A percentile compares a stretch with the other conserved stretches of the same genome.
Evolutionary conservation across 73 alveolate species (phyloP).

Genomic region (Paramecium octaurelia): DNA sequence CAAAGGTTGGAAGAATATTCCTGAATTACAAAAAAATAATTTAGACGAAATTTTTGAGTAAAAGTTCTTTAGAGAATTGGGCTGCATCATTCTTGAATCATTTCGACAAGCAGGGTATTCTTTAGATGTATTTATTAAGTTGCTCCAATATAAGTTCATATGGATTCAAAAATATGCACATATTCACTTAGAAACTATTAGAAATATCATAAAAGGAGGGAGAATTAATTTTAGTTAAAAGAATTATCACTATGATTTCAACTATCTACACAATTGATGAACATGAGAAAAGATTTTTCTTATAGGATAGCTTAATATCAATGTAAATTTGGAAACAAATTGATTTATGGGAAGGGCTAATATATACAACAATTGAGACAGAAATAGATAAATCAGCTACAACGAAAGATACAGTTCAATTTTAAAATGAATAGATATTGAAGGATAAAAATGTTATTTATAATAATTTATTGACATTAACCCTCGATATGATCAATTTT

Average conservation of each 20-base stretch:
- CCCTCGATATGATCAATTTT: slow-evolving; percentile 20
- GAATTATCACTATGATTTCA: slow-evolving; percentile 26
- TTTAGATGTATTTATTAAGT: background rate
- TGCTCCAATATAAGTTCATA: background rate
- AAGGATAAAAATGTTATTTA: slow-evolving; percentile 22
- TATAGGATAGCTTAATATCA: background rate
- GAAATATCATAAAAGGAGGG: slow-evolving; percentile 19
- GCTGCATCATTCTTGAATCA: background rate
- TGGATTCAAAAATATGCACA: background rate
- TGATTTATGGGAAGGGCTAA: slow-evolving; percentile 44
- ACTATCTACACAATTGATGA: background rate
- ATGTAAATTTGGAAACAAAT: slow-evolving; percentile 3
- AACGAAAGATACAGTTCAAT: background rate
- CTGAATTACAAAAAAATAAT: background rate
- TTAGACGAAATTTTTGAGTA: background rate
- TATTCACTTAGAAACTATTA: background rate
- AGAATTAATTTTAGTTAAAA: background rate
- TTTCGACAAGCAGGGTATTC: background rate
- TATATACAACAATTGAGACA: background rate
- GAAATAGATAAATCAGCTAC: slow-evolving; percentile 3
- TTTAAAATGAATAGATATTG: background rate
- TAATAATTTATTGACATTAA: background rate
- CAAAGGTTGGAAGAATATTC: background rate
- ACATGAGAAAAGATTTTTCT: slow-evolving; percentile 8
- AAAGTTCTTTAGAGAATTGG: slow-evolving; percentile 28